Base-by-base conservation (phyloP, 2,329 filamentous ascomycete genomes). In the Juglanconis juglandina region DNA sequence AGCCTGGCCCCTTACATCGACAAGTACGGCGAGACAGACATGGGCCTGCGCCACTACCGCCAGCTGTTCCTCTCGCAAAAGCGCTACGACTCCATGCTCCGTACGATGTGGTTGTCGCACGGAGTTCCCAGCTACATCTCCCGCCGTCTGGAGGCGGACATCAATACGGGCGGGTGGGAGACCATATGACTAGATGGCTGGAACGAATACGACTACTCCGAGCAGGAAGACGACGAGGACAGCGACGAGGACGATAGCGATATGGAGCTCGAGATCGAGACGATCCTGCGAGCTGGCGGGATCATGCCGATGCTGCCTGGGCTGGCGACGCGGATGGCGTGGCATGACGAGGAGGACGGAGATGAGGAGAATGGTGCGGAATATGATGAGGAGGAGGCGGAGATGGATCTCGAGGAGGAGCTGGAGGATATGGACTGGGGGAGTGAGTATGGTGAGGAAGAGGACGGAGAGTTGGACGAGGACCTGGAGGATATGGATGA, bases 141-240 rank as follows among this genome's bases (percentile, higher is more conserved):
- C 65, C 83, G 95, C 66, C 94, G 92, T 75, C 76, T 99, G 66
- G 95, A 99, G 78, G 89, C 91, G 13, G 95, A 99, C 73, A 92
- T 97, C 49, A 99, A 99, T 71, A 97, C 92, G 68, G 95, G 95
- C 0, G 95, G 95, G 0, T 99, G 95, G 95, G 95, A 99, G 78
- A 97, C 87, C n/a, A 81, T 87, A 56, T 84, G 68, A 77, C 62
- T 63, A 63, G 49, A 62, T 59, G 62, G 59, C 42, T 49, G 52
- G 51, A 56, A 57, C 7, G 33, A 46, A 8, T 39, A 48, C 35
- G 46, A 47, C 30, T 53, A 54, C 30, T 54, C 39, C 30, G 51
- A 56, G 14, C n/a, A 34, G n/a, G 54, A 52, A 14, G 53, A 53
- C n/a, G 35, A 47, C 11, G 42, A 39, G 44, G 32, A 50, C 46